Evolutionary conservation across 1,139 yeast species (phyloP), one percentile per base, ranked within the genome.

Genomic region (Nakaseomyces nivariensis): DNA sequence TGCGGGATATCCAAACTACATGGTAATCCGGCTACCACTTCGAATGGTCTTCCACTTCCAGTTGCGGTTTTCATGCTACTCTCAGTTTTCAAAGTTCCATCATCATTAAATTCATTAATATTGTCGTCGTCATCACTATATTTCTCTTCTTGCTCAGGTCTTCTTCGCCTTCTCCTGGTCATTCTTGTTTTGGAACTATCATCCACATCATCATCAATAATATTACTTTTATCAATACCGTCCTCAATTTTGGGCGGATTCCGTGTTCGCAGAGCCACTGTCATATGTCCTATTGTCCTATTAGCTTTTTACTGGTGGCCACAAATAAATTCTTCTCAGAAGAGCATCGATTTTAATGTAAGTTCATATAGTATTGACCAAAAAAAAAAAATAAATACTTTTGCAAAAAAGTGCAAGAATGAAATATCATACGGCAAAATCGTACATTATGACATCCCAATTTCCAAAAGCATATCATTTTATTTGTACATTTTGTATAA

Each of bases 1-100:
- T 79, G 76, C 45, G 89, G 87, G 0, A 92, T 86, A 31, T 74
- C 77, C 49, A 69, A 71, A 0, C 92, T 79, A 5, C 87, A 76
- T 0, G 96, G 96, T n/a, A 88, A 68, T 1, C 79, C 82, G 41
- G 82, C 78, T 3, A 82, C 71, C 7, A 81, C 75, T 56, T 81
- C 84, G 44, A 61, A 64, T 1, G 68, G 67, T 26, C 66, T 51
- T 3, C 44, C 44, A 27, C 25, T 41, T 7, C 44, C 44, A n/a
- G 7, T 41, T 24, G n/a, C 34, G 4, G 44, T 29, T 24, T 41
- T n/a, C 25, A 29, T 6, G 5, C 34, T 41, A 29, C 25, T 25
- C 27, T 41, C 44, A 11, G 32, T 17, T 42, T 29, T 34, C 41
- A 50, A 52, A 13, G 51, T 38, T 17, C 55, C 54, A 32, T 50